Evolutionary conservation across 2,329 filamentous ascomycete species (phyloP).

Genomic region (Furcasterigmium sp.): DNA sequence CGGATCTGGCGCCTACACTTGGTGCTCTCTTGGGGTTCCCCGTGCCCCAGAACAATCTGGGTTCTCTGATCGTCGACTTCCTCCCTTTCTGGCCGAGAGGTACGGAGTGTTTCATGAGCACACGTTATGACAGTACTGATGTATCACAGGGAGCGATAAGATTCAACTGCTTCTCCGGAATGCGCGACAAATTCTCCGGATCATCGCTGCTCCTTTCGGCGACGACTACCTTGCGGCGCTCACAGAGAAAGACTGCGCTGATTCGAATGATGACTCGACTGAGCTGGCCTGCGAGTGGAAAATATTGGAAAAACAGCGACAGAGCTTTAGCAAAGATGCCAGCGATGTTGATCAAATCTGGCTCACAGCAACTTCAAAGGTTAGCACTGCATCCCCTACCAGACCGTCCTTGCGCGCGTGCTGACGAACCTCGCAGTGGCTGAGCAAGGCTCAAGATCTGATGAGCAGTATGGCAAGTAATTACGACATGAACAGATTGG

Average conservation of each 20-base stretch:
- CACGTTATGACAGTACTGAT: slow-evolving; percentile 9
- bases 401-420: too few relatives aligned
- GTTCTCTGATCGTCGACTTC: slow-evolving; percentile 77
- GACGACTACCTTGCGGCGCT: slow-evolving; percentile 23
- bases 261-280: slow-evolving; percentile 43
- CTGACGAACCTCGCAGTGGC: slow-evolving; percentile 44
- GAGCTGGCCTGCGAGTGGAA: slow-evolving; percentile 68
- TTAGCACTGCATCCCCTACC: slow-evolving; percentile 14
- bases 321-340: slow-evolving; percentile 11
- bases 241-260: slow-evolving; percentile 16
- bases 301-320: slow-evolving; percentile 16
- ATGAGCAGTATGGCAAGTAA: slow-evolving; percentile 92
- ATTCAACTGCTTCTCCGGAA: slow-evolving; percentile 71
- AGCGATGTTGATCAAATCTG: slow-evolving; percentile 29
- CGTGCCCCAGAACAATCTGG: slow-evolving; percentile 83
- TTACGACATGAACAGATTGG: slow-evolving; percentile 68
- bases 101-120: slow-evolving; percentile 26
- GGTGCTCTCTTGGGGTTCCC: slow-evolving; percentile 84
- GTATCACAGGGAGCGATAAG: slow-evolving; percentile 41
- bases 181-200: slow-evolving; percentile 71
- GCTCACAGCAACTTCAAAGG: slow-evolving; percentile 37
- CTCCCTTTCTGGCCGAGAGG: slow-evolving; percentile 68
- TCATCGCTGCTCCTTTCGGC: slow-evolving; percentile 69
- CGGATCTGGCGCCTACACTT: slow-evolving; percentile 85
- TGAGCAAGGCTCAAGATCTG: slow-evolving; percentile 65